These are phyloP conservation scores for Mortierella sp. DNA, from an alignment of 371 early-diverging fungal genomes.

Conservation along the genomic window DNA sequence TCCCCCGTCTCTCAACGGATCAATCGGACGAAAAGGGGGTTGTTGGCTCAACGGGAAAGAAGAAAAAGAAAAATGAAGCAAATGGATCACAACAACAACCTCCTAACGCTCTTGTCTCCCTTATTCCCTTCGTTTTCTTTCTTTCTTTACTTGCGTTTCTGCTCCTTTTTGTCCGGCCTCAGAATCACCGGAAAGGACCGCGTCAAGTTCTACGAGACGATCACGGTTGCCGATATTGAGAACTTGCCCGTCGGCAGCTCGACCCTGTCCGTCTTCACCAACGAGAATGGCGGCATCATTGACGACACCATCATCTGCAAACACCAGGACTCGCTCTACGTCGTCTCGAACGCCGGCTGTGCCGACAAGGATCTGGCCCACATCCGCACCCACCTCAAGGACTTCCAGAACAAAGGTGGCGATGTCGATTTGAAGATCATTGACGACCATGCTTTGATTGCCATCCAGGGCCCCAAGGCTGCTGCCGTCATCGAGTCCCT, in stretches of 20 bases:
- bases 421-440: constrained; percentile 89
- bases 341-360: constrained; percentile 98
- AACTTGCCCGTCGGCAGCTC: constrained; percentile 84
- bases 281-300: constrained; percentile 96
- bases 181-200: constrained; percentile 92
- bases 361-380: constrained; percentile 96
- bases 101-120: constrained; percentile 1
- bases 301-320: constrained; percentile 97
- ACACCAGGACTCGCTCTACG: constrained; percentile 84
- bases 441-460: constrained; percentile 88
- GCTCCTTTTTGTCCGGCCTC: background rate
- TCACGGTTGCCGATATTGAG: constrained; percentile 91
- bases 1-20: background rate
- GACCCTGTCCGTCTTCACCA: constrained; percentile 94
- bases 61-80: background rate
- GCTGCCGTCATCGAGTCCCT: constrained; percentile 71
- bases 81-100: no score
- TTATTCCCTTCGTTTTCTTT: background rate
- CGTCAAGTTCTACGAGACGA: constrained; percentile 87
- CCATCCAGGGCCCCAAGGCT: constrained; percentile 90
- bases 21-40: background rate
- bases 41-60: background rate
- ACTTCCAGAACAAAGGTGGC: constrained; percentile 88
- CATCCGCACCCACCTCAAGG: constrained; percentile 80
- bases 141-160: background rate